Evolutionary conservation across 257 asterid species (phyloP), one percentile per base, ranked within the genome.

Genomic region (Solanum clarkiae): DNA sequence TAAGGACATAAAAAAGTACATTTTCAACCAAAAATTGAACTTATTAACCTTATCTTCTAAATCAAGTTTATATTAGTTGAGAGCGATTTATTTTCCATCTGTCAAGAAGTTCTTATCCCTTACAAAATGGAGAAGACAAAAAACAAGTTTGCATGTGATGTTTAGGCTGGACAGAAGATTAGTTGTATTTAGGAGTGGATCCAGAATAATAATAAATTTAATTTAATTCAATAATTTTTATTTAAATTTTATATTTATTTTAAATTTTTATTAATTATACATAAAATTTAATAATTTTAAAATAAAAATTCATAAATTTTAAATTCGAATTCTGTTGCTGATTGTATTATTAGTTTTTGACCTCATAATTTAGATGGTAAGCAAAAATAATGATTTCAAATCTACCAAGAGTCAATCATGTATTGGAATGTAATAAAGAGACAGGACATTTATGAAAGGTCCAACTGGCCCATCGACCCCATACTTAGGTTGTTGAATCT

Each of bases 401-500:
- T 72, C 80, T 72, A 72, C 57, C 40, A 72, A 72, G 36, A 74
- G 59, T 47, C 22, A 74, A 74, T 47, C 40, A 74, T 74, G 81
- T 74, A 74, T 36, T 69, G 47, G 75, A 68, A 68, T 66, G 45
- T 66, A 24, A 63, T 63, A 68, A 72, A 72, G 40, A 45, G 81
- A 74, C 60, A 26, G 10, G 65, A 51, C 82, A 77, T 77, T 77
- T 26, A 77, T 77, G 82, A 77, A 51, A 77, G 82, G 45, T 20
- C 65, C 63, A 77, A 77, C 62, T 24, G 45, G 51, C 82, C 82
- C 63, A 77, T 24, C 22, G 63, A 54, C 63, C 82, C 82, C 81
- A 77, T 77, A 13, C 82, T 77, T 77, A 77, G 82, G 82, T 77
- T 77, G 82, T 77, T 77, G 53, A 24, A 69, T 69, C 53, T 69